These are phyloP conservation scores for Fagopyrum homotropicum DNA, from an alignment of 148 eudicot species.

Conservation along the genomic window DNA sequence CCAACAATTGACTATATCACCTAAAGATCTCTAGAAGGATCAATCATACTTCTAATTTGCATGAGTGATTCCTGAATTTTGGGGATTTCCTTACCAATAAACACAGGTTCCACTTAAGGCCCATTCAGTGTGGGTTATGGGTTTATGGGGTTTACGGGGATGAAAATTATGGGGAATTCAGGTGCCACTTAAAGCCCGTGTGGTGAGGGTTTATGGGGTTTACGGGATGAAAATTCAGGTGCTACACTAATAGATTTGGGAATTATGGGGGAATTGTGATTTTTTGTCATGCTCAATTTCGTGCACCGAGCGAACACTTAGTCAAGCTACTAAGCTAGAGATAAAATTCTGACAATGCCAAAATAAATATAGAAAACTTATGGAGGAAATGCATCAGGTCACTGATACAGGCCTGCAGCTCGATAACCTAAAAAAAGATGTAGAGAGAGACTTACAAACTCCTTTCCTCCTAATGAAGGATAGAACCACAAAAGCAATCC, in stretches of 20 bases:
- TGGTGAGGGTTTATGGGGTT: too few species aligned
- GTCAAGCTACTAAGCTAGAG: not conserved
- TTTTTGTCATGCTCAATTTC: too few species aligned
- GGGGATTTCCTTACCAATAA: not conserved
- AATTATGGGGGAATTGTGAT: too few species aligned
- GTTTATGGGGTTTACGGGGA: too few species aligned
- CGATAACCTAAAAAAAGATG: not conserved
- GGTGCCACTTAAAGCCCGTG: too few species aligned
- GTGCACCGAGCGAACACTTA: not conserved
- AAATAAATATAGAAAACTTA: not conserved
- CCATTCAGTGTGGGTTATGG: too few species aligned
- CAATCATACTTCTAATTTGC: not conserved
- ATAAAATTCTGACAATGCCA: not conserved
- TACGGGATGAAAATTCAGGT: too few species aligned
- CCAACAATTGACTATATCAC: not conserved
- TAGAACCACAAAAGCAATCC: conserved; percentile 87
- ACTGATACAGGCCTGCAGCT: not conserved
- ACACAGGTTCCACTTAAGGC: not conserved
- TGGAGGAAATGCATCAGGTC: not conserved
- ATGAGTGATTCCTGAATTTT: not conserved
- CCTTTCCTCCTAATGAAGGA: conserved; percentile 93
- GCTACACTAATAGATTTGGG: too few species aligned
- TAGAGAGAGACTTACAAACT: conserved; percentile 73
- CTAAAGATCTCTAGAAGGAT: not conserved
- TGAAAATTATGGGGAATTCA: too few species aligned